A percentile compares a stretch with the other conserved stretches of the same genome.
Conservation (phyloP, 2,329 filamentous ascomycete species). For the Zymoseptoria crescenta region DNA sequence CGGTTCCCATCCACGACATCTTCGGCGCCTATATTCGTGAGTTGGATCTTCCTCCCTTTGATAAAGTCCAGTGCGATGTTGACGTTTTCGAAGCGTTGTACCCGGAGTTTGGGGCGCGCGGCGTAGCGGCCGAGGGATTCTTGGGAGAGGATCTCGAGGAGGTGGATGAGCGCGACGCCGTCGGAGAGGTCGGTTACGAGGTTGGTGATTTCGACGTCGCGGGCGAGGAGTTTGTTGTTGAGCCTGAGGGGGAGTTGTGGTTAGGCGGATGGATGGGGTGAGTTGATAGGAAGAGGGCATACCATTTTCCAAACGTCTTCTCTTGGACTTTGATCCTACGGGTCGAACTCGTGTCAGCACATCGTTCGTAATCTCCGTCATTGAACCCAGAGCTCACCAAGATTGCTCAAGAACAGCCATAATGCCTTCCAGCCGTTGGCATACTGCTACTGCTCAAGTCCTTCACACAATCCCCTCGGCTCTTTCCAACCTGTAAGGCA, state of each 20-base stretch:
- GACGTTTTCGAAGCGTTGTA: conserved; percentile 96
- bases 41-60: conserved; percentile 80
- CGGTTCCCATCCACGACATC: conserved; percentile 96
- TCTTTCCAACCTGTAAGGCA: background rate
- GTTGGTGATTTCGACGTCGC: conserved; percentile 74
- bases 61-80: conserved; percentile 93
- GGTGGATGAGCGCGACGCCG: conserved; percentile 90
- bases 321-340: conserved; percentile 52
- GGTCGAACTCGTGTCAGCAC: conserved; percentile 20
- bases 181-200: conserved; percentile 85
- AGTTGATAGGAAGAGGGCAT: conserved; percentile 20
- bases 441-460: conserved; percentile 2
- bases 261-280: background rate
- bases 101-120: conserved; percentile 87
- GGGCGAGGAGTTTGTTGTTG: conserved; percentile 82
- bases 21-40: conserved; percentile 97
- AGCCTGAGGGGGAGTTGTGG: conserved; percentile 48
- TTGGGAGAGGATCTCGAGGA: conserved; percentile 89
- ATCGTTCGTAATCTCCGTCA: conserved; percentile 14
- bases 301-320: conserved; percentile 99
- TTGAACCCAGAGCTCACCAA: conserved; percentile 9
- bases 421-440: conserved; percentile 5
- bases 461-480: background rate
- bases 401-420: conserved; percentile 46
- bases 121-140: conserved; percentile 96